Conservation (phyloP, 2,329 filamentous ascomycete genomes). For the Teratosphaeria epicoccoides region DNA sequence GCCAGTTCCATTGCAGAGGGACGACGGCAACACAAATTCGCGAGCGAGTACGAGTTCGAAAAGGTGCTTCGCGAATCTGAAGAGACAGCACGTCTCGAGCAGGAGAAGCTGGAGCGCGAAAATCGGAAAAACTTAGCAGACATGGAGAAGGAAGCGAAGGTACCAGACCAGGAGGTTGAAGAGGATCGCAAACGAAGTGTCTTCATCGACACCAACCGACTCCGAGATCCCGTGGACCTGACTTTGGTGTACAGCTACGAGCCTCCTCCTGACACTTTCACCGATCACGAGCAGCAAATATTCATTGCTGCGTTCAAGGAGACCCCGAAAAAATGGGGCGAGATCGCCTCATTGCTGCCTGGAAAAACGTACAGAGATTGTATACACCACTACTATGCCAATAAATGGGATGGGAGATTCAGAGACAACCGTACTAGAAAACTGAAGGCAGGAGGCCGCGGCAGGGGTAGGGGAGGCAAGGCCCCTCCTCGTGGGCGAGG, state of each 20-base stretch:
- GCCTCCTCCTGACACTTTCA: slow-evolving; percentile 65
- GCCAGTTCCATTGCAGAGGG: slow-evolving; percentile 41
- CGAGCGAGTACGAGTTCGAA: slow-evolving; percentile 63
- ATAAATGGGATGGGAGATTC: slow-evolving; percentile 63
- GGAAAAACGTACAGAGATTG: slow-evolving; percentile 65
- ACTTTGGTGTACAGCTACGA: slow-evolving; percentile 62
- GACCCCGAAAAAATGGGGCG: slow-evolving; percentile 72
- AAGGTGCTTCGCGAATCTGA: slow-evolving; percentile 62
- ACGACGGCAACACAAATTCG: slow-evolving; percentile 46
- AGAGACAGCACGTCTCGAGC: slow-evolving; percentile 59
- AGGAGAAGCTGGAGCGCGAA: slow-evolving; percentile 42
- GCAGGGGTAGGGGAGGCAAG: slow-evolving; percentile 41
- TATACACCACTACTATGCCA: slow-evolving; percentile 79
- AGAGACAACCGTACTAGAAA: slow-evolving; percentile 60
- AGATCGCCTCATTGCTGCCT: slow-evolving; percentile 57
- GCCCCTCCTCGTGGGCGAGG: slow-evolving; percentile 33
- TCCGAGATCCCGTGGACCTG: slow-evolving; percentile 53
- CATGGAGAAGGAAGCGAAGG: slow-evolving; percentile 64
- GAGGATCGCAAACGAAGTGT: slow-evolving; percentile 48
- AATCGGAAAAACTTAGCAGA: slow-evolving; percentile 60
- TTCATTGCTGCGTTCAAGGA: slow-evolving; percentile 69
- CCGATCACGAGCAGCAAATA: slow-evolving; percentile 54
- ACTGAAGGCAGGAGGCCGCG: slow-evolving; percentile 23
- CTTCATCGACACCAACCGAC: slow-evolving; percentile 57
- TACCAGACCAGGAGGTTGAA: slow-evolving; percentile 58